Evolutionary conservation across 768 basidiomycete species (phyloP).

Genomic region (Trametes maxima): DNA sequence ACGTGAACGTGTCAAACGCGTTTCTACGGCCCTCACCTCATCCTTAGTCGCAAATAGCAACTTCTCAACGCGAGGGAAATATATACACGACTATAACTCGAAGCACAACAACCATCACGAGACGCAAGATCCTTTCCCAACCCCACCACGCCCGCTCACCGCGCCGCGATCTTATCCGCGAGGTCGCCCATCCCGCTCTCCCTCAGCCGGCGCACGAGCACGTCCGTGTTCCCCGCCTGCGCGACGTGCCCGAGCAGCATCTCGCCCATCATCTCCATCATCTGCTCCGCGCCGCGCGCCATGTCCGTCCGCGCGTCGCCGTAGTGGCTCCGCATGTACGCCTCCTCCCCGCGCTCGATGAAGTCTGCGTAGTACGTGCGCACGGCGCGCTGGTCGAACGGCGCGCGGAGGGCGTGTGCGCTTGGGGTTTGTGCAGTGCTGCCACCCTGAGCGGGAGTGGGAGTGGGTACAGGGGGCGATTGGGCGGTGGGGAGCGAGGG

Average conservation of each 20-base stretch:
- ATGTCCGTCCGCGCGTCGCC: conserved; percentile 8
- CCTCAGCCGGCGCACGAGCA: background rate
- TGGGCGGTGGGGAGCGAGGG: background rate
- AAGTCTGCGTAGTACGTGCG: conserved; percentile 9
- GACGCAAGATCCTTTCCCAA: too few relatives aligned
- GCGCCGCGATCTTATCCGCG: conserved; percentile 9
- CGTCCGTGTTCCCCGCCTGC: conserved; percentile 2
- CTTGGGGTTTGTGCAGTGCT: background rate
- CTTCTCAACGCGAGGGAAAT: too few relatives aligned
- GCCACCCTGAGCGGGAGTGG: background rate
- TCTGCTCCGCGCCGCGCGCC: background rate
- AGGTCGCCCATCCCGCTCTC: conserved; percentile 2
- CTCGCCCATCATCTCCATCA: conserved; percentile 3
- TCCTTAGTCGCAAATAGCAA: too few relatives aligned
- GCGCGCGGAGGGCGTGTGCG: background rate
- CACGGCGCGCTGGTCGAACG: background rate
- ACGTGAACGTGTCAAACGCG: too few relatives aligned
- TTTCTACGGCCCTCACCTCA: too few relatives aligned
- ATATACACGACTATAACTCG: too few relatives aligned
- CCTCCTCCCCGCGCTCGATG: conserved; percentile 6
- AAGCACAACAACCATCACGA: too few relatives aligned
- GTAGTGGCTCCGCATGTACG: conserved; percentile 10
- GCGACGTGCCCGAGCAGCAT: conserved; percentile 3
- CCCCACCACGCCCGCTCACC: background rate
- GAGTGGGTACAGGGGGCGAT: background rate